A percentile compares a stretch with the other conserved stretches of the same genome.
Conservation (phyloP, 2,329 filamentous ascomycete genomes). For the Fusarium sp. region DNA sequence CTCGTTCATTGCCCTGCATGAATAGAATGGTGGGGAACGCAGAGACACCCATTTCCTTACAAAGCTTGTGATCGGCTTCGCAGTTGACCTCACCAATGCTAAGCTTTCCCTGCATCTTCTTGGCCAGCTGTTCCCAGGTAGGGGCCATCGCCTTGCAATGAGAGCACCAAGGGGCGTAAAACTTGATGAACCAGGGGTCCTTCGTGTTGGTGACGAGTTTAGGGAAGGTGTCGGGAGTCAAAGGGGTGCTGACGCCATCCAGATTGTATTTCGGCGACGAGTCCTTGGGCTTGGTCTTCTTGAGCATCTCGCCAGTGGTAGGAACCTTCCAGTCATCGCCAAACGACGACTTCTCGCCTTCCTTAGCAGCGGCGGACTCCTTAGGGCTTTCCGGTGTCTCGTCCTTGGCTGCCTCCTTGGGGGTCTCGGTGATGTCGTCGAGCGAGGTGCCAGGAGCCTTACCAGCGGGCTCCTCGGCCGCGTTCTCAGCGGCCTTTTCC, state of each 20-base stretch:
- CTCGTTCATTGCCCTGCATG: conserved; percentile 88
- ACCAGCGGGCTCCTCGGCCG: conserved; percentile 26
- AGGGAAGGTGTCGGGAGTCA: conserved; percentile 88
- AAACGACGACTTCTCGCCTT: conserved; percentile 40
- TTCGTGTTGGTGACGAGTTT: conserved; percentile 82
- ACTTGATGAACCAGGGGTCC: conserved; percentile 98
- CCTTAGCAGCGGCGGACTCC: conserved; percentile 41
- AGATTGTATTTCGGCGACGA: conserved; percentile 70
- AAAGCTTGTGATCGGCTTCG: conserved; percentile 83
- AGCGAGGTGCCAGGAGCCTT: conserved; percentile 28
- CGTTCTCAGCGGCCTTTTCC: conserved; percentile 27
- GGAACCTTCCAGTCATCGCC: conserved; percentile 45
- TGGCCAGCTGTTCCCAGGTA: conserved; percentile 86
- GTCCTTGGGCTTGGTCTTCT: conserved; percentile 56
- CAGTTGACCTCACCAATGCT: conserved; percentile 98
- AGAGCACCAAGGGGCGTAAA: conserved; percentile 96
- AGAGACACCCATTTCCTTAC: conserved; percentile 82
- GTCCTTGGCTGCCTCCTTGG: conserved; percentile 34
- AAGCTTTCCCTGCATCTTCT: conserved; percentile 86
- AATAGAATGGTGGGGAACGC: conserved; percentile 91
- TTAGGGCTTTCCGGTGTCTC: conserved; percentile 20
- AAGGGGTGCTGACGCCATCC: conserved; percentile 73
- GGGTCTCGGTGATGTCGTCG: conserved; percentile 41
- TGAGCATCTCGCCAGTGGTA: conserved; percentile 44
- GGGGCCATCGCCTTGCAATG: conserved; percentile 94